Evolutionary conservation across 2,329 filamentous ascomycete species (phyloP).

Genomic region (Dactylellina drechsleri): DNA sequence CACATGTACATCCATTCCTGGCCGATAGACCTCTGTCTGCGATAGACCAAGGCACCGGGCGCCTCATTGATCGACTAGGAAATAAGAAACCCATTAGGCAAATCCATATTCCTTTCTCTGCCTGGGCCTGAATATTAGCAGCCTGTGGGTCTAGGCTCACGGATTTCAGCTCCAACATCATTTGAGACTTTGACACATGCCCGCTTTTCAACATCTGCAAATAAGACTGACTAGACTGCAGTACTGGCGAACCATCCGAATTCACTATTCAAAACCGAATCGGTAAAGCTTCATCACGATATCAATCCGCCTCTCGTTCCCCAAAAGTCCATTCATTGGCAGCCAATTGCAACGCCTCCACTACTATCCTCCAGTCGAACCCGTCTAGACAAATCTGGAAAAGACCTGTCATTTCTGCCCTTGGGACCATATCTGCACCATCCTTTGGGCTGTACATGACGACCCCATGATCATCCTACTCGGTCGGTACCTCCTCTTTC

Average conservation of each 20-base stretch:
- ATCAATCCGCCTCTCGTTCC: neutral
- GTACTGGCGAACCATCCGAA: too few species aligned
- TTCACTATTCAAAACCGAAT: constrained; percentile 27
- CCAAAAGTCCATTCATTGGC: neutral
- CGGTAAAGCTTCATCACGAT: constrained; percentile 11
- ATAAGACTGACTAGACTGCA: too few species aligned
- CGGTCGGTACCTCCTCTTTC: constrained; percentile 6
- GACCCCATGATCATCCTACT: constrained; percentile 39
- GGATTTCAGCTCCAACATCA: constrained; percentile 19
- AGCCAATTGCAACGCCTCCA: constrained; percentile 34
- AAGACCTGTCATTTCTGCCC: constrained; percentile 34
- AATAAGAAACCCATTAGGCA: constrained; percentile 7
- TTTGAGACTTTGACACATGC: constrained; percentile 41
- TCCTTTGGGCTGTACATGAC: constrained; percentile 42
- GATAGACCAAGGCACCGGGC: neutral
- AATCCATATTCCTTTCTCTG: constrained; percentile 8
- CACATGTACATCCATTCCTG: constrained; percentile 24
- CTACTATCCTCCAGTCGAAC: constrained; percentile 6
- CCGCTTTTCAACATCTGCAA: constrained; percentile 3
- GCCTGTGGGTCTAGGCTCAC: neutral
- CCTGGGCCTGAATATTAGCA: constrained; percentile 6
- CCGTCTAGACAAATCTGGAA: constrained; percentile 39
- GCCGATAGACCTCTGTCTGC: constrained; percentile 1
- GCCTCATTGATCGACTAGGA: neutral
- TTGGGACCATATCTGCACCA: constrained; percentile 33